These are phyloP conservation scores for Solanum hybrid DNA, from an alignment of 305 asterid genomes.

Conservation along the genomic window DNA sequence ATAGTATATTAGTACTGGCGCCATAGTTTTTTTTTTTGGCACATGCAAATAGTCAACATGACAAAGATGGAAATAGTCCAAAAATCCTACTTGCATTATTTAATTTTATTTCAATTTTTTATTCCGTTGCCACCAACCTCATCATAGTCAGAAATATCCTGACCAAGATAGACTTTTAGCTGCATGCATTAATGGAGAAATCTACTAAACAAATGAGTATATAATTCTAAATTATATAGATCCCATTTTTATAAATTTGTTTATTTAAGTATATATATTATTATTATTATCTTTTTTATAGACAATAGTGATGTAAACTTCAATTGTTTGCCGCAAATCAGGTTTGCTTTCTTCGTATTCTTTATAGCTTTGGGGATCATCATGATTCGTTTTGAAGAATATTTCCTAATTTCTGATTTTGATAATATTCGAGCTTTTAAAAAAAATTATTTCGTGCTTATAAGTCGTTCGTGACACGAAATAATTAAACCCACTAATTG, in stretches of 20 bases:
- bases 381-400: background rate
- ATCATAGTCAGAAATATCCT: slow-evolving; percentile 2
- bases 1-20: background rate
- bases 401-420: background rate
- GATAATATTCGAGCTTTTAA: background rate
- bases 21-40: slow-evolving; percentile 1
- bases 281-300: background rate
- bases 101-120: slow-evolving; percentile 4
- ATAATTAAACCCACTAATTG: background rate
- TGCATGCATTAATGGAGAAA: background rate
- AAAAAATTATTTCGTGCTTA: background rate
- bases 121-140: background rate
- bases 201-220: background rate
- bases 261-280: background rate
- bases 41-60: slow-evolving; percentile 23
- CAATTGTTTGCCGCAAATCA: slow-evolving; percentile 2
- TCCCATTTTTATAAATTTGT: background rate
- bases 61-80: slow-evolving; percentile 15
- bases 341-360: background rate
- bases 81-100: slow-evolving; percentile 7
- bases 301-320: background rate
- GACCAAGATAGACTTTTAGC: slow-evolving; percentile 4
- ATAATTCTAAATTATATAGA: background rate
- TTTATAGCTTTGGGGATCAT: background rate
- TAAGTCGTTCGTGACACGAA: background rate